Conservation (phyloP, 2,329 filamentous ascomycete species). For the Hypoxylon sp. region DNA sequence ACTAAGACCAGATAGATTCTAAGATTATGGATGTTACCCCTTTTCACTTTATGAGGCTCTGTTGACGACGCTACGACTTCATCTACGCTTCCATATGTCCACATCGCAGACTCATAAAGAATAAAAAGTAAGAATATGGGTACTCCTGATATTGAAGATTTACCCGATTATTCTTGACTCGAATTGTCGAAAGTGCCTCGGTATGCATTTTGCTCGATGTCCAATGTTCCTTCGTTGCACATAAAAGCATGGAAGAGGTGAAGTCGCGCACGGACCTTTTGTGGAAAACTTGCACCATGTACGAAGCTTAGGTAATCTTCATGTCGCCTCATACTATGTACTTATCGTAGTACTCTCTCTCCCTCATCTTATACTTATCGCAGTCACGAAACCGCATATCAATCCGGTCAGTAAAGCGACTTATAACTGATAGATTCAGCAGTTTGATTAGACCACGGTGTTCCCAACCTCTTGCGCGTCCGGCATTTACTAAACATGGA, state of each 20-base stretch:
- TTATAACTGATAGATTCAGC: background rate
- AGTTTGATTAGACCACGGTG: background rate
- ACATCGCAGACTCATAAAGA: background rate
- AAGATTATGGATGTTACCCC: background rate
- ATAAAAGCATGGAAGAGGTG: background rate
- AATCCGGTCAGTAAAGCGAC: background rate
- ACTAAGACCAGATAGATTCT: background rate
- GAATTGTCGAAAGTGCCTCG: background rate
- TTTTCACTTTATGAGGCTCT: background rate
- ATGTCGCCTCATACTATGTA: background rate
- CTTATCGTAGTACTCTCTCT: background rate
- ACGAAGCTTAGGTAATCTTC: background rate
- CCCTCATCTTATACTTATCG: background rate
- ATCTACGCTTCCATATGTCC: background rate
- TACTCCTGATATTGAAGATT: background rate
- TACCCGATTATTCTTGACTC: background rate
- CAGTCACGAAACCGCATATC: background rate
- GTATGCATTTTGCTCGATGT: too few species aligned
- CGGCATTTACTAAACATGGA: constrained; percentile 45
- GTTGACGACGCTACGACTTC: background rate
- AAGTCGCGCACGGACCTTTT: constrained; percentile 21
- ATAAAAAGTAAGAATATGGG: too few species aligned
- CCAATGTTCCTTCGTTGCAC: background rate
- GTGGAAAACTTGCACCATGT: background rate
- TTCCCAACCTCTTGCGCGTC: background rate